Evolutionary conservation across 176 grass and related monocot species (phyloP), one percentile per base, ranked within the genome.

Genomic region (Elaeis guineensis): DNA sequence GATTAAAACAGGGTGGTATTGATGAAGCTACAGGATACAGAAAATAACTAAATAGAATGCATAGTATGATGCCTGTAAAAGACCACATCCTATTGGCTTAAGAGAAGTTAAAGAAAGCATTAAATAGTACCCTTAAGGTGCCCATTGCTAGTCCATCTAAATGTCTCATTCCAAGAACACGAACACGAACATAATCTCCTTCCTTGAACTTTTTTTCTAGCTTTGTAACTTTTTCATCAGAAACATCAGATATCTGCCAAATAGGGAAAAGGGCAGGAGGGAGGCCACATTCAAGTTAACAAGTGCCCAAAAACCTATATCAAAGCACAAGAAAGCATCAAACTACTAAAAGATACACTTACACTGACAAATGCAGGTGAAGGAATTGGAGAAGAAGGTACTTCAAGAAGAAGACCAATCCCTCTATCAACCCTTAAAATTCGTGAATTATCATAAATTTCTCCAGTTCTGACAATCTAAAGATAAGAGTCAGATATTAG

Each of bases 201-300:
- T 91, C 83, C 63, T 79, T 97, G 60, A 91, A 87, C 54, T 88
- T 97, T 65, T 89, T 89, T 59, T 91, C 92, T 35, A 91, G 30
- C 48, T 88, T 97, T 58, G 81, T 65, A 72, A 78, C 78, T 75
- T 82, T 77, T 48, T 85, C 83, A 73, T 97, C 92, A 50, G 92
- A 88, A 51, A 79, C 59, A 62, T 97, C 92, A 48, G 74, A 75
- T 65, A 87, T 85, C 92, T 97, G 78, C 23, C 51, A 29, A 29
- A 44, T 11, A 44, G 2, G 2, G 14, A 44, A 44, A 44, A 44
- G 35, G 12, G 35, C 0, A 11, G 35, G 35, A 12, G 35, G 11
- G 11, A 2, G 11, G 2, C 9, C 9, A 12, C 9, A 12, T 44
- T 44, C 11, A 14, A 12, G 11, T 44, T 12, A 44, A 44, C 11